These are phyloP conservation scores for Cladosporium sp. DNA, from an alignment of 2,329 filamentous ascomycete species.

Conservation along the genomic window DNA sequence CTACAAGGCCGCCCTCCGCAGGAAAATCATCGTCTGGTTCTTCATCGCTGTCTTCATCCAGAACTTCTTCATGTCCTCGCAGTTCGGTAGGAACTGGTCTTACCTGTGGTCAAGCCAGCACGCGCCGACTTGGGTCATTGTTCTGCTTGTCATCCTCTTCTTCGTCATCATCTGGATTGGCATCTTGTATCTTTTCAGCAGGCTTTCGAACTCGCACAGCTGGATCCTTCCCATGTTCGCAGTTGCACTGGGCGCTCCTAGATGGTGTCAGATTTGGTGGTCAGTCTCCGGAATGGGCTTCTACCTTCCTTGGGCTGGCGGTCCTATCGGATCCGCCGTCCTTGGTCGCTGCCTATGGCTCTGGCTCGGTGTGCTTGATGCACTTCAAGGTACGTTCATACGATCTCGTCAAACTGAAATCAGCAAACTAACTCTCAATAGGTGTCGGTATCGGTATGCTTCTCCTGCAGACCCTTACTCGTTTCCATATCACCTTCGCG, in stretches of 20 bases:
- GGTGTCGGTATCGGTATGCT: conserved; percentile 67
- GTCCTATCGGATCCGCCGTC: conserved; percentile 51
- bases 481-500: conserved; percentile 61
- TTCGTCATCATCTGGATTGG: conserved; percentile 54
- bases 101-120: conserved; percentile 59
- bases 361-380: conserved; percentile 63
- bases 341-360: conserved; percentile 59
- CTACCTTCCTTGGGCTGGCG: conserved; percentile 60
- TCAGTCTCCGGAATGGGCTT: conserved; percentile 56
- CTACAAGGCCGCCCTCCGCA: conserved; percentile 57
- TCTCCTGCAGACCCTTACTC: conserved; percentile 57
- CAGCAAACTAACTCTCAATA: no score
- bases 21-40: conserved; percentile 66
- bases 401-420: no score
- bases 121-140: conserved; percentile 53
- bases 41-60: conserved; percentile 60
- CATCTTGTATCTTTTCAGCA: conserved; percentile 49
- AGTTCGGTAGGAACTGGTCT: conserved; percentile 64
- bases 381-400: no score
- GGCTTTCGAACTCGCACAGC: conserved; percentile 56
- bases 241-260: conserved; percentile 60
- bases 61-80: conserved; percentile 64
- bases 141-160: conserved; percentile 54
- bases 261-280: conserved; percentile 68
- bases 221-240: conserved; percentile 67